Conservation (phyloP, 2,329 filamentous ascomycete genomes). For the Ophiostoma novo-ulmi region DNA sequence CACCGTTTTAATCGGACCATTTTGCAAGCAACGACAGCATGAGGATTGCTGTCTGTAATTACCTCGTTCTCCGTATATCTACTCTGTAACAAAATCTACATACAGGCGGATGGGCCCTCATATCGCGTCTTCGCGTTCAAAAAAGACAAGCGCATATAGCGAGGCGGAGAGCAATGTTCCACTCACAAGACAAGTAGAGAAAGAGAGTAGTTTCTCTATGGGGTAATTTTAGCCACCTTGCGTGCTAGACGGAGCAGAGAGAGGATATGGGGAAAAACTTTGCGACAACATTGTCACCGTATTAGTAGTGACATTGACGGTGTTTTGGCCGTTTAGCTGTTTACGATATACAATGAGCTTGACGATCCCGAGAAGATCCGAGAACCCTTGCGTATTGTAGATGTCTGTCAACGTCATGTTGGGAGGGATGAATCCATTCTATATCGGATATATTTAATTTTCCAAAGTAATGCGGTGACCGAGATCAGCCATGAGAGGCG, state of each 20-base stretch:
- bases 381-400: neutral
- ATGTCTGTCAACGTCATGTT: neutral
- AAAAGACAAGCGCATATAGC: neutral
- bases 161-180: conserved; percentile 1
- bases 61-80: neutral
- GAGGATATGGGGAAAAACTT: neutral
- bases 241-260: neutral
- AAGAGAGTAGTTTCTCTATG: conserved; percentile 6
- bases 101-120: neutral
- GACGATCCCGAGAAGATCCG: conserved; percentile 4
- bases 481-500: neutral
- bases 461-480: neutral
- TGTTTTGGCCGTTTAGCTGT: neutral
- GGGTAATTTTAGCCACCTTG: neutral
- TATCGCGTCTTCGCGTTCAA: conserved; percentile 10
- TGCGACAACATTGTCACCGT: neutral
- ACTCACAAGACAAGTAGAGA: neutral
- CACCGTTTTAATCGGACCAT: conserved; percentile 8
- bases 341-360: neutral
- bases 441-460: neutral
- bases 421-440: neutral
- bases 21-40: neutral
- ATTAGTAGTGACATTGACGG: neutral
- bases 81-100: no score
- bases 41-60: neutral